Evolutionary conservation across 129 eudicot species (phyloP).

Genomic region (Gnaphalium uliginosum): DNA sequence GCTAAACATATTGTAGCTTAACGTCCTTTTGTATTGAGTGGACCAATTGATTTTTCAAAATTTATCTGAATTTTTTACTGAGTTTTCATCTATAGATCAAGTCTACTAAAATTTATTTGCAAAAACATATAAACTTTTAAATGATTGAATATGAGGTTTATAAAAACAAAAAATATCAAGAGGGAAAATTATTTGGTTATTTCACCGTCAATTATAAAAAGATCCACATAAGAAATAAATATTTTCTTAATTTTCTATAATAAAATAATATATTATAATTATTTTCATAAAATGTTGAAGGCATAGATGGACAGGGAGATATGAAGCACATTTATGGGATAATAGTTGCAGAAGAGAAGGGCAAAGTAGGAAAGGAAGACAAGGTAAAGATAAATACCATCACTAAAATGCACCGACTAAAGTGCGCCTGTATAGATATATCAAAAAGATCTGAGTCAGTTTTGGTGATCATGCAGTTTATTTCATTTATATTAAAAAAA

Average conservation of each 20-base stretch:
- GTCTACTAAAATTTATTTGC: no score
- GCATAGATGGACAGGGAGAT: slow-evolving; percentile 97
- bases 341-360: slow-evolving; percentile 92
- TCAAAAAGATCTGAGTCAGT: slow-evolving; percentile 34
- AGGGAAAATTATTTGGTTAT: no score
- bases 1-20: no score
- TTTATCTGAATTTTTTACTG: neutral
- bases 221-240: no score
- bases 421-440: slow-evolving; percentile 25
- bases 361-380: slow-evolving; percentile 94
- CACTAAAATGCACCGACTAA: slow-evolving; percentile 24
- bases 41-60: no score
- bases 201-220: no score
- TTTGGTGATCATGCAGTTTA: slow-evolving; percentile 5
- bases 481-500: slow-evolving; percentile 1
- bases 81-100: neutral
- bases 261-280: neutral
- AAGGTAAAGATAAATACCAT: slow-evolving; percentile 49
- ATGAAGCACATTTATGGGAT: slow-evolving; percentile 96
- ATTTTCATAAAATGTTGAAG: slow-evolving; percentile 29
- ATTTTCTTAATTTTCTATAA: neutral
- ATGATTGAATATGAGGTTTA: no score
- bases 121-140: no score
- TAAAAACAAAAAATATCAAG: no score
- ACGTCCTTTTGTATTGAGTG: no score